phyloP scores from a whole-genome alignment of 2,329 filamentous ascomycete genomes.

The Pseudopithomyces chartarum region DNA sequence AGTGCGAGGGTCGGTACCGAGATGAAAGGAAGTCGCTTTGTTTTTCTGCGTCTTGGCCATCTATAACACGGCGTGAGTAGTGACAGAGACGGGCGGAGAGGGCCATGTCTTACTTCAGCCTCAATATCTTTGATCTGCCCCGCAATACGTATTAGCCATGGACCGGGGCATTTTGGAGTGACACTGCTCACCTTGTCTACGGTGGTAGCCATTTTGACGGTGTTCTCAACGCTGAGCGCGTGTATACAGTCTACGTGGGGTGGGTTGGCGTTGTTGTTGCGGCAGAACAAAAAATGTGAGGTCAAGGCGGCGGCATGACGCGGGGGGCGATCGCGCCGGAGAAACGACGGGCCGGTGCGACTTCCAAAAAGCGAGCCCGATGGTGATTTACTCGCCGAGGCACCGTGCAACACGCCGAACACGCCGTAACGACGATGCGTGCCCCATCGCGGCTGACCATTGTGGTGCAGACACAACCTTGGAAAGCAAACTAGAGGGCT shows the following conservation, averaged over 20 bases:
- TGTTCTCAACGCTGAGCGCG: conserved; percentile 10
- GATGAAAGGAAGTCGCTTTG: conserved; percentile 90
- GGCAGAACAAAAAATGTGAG: conserved; percentile 38
- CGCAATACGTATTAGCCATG: conserved; percentile 33
- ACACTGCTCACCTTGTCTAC: conserved; percentile 80
- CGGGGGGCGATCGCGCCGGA: conserved; percentile 26
- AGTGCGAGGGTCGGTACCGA: conserved; percentile 59
- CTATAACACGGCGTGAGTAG: conserved; percentile 51
- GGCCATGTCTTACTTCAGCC: conserved; percentile 72
- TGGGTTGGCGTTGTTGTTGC: conserved; percentile 5
- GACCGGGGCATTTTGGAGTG: conserved; percentile 30
- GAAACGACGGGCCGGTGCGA: conserved; percentile 12
- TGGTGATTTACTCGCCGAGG: conserved; percentile 1
- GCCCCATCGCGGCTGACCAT: conserved; percentile 2
- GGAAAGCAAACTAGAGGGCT: conserved; percentile 19
- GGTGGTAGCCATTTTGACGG: conserved; percentile 84
- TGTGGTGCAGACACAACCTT: conserved; percentile 12
- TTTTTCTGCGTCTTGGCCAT: conserved; percentile 98
- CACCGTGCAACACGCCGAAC: conserved; percentile 8
- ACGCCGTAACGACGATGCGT: not conserved
- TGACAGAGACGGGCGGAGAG: conserved; percentile 15
- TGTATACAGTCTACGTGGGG: not conserved
- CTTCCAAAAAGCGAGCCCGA: conserved; percentile 31
- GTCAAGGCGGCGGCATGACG: conserved; percentile 31
- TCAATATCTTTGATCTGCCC: conserved; percentile 93